Base-by-base conservation (phyloP, 768 basidiomycete species). In the Macrolepiota dolichaula region DNA sequence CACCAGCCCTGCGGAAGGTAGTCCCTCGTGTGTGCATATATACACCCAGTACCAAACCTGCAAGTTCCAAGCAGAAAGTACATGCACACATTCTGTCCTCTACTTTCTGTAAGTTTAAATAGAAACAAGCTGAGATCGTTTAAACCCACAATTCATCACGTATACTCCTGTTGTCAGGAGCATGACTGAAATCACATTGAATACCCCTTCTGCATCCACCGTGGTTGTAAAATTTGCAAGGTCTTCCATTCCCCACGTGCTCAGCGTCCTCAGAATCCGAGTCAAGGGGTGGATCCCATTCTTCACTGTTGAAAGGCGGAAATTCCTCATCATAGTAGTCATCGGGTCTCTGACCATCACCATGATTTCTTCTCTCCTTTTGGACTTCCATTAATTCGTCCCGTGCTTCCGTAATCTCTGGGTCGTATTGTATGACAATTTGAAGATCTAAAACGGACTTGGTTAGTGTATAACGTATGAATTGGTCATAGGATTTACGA, bases 191-290 rank as follows among this genome's bases (percentile, higher is more conserved):
- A 17, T 60, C 60, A 64, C 85, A 87, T 1, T 63, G 58, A 7
- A 19, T 54, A 0, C 83, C 81, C 2, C 75, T 71, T 10, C 61
- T 68, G 65, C 85, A 85, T 0, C 81, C 81, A 17, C 76, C 72
- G 61, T 80, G 83, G 58, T 87, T 86, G 67, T 86, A 84, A 66
- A 81, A 82, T 49, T 79, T 74, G 67, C 85, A 87, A 0, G 84
- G 79, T 2, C 77, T 73, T 2, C 78, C 77, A 52, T 83, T 85
- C 3, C 84, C 85, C 1, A 66, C 67, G 61, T 85, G 84, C 40
- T 73, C 71, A 62, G 75, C 84, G 64, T 86, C 85, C 54, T 81
- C 83, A 11, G 81, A 81, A 67, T 85, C 85, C 0, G 81, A 83
- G 9, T 76, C 72, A 1, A 77, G 76, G 7, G 74, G 77, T 50